phyloP scores from a whole-genome alignment of 2,329 filamentous ascomycete genomes.

The Monascus ruber region DNA sequence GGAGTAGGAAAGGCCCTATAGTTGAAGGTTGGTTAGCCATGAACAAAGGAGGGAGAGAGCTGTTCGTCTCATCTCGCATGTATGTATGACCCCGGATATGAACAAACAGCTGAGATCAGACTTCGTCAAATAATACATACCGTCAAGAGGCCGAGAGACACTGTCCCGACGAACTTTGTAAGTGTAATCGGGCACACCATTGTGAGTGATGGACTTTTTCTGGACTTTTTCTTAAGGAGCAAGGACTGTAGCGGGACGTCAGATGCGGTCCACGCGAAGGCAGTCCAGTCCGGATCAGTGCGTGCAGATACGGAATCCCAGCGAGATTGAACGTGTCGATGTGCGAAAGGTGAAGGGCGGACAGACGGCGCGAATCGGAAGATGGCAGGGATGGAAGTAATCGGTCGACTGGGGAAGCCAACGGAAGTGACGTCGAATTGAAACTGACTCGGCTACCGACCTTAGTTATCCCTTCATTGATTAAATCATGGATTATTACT shows the following conservation, averaged over 20 bases:
- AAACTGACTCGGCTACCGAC: too few species aligned
- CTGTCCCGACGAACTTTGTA: conserved; percentile 86
- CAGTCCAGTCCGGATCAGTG: too few species aligned
- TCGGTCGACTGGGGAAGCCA: background rate
- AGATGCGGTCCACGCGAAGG: background rate
- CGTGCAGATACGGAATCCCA: too few species aligned
- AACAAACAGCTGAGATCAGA: background rate
- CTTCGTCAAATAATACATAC: conserved; percentile 41
- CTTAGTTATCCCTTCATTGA: too few species aligned
- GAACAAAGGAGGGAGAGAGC: background rate
- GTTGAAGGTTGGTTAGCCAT: conserved; percentile 4
- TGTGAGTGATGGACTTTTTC: conserved; percentile 13
- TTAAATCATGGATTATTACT: too few species aligned
- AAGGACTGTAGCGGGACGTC: background rate
- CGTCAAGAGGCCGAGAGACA: conserved; percentile 77
- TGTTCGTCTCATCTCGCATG: background rate
- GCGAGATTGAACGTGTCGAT: too few species aligned
- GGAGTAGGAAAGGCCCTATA: conserved; percentile 77
- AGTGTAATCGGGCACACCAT: conserved; percentile 63
- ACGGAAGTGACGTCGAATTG: too few species aligned
- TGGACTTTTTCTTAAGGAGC: background rate
- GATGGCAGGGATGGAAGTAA: background rate
- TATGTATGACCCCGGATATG: background rate
- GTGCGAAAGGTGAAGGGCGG: too few species aligned
- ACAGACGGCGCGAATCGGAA: background rate